phyloP scores from a whole-genome alignment of 495 filamentous ascomycete genomes.

The Arthonia radiata region DNA sequence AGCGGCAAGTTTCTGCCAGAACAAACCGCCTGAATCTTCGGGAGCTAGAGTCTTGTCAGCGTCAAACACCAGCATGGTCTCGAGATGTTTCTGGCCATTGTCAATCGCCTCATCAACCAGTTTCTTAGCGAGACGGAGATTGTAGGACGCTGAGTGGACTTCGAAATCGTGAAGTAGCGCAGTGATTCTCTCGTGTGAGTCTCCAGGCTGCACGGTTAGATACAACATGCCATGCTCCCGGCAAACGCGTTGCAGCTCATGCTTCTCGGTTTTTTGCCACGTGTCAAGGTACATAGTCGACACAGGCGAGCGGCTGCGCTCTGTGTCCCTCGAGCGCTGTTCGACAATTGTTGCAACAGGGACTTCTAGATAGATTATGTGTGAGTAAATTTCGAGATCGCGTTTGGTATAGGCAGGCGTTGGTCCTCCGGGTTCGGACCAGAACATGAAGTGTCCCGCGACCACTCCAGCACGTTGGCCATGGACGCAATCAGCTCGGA shows the following conservation, averaged over 20 bases:
- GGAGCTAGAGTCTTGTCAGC: conserved; percentile 31
- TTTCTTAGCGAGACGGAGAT: conserved; percentile 14
- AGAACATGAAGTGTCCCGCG: conserved; percentile 37
- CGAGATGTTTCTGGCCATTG: conserved; percentile 5
- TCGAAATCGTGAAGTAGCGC: conserved; percentile 17
- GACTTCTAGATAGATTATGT: conserved; percentile 36
- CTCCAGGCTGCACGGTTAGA: no score
- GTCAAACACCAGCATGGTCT: conserved; percentile 30
- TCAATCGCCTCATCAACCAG: conserved; percentile 18
- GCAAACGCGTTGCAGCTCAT: conserved; percentile 24
- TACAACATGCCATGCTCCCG: conserved; percentile 23
- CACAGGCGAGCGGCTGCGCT: conserved; percentile 13
- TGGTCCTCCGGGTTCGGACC: conserved; percentile 17
- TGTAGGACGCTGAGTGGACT: conserved; percentile 17
- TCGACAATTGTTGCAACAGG: conserved; percentile 12
- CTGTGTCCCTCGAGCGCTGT: conserved; percentile 17
- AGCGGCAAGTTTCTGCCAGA: conserved; percentile 19
- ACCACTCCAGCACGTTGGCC: conserved; percentile 23
- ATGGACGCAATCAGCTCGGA: conserved; percentile 15
- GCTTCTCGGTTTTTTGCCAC: conserved; percentile 29
- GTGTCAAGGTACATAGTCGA: conserved; percentile 19
- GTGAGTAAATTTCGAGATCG: conserved; percentile 28
- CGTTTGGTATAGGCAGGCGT: conserved; percentile 18
- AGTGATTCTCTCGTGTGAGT: conserved; percentile 8
- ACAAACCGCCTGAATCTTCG: conserved; percentile 27